Evolutionary conservation across 2,329 filamentous ascomycete species (phyloP).

Genomic region (Paecilomyces sp.): DNA sequence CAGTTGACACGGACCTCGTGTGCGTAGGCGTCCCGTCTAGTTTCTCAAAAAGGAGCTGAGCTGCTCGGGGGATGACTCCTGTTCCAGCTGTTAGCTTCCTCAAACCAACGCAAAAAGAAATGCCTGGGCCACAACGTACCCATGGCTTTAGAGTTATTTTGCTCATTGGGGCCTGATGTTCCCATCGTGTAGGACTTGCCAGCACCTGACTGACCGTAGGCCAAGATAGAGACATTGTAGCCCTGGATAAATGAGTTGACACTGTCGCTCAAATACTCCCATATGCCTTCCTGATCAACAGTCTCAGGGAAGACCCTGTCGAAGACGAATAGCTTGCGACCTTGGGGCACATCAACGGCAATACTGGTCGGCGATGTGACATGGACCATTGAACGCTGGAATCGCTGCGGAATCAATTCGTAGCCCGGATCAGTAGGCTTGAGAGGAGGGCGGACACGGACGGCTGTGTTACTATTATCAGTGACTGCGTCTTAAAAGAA

Average conservation of each 20-base stretch:
- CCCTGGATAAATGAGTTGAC: conserved; percentile 86
- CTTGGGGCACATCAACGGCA: conserved; percentile 83
- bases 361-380: conserved; percentile 79
- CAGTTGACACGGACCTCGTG: conserved; percentile 63
- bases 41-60: conserved; percentile 78
- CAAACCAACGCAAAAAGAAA: neutral
- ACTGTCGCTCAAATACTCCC: conserved; percentile 89
- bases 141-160: conserved; percentile 64
- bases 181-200: conserved; percentile 99
- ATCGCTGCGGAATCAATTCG: conserved; percentile 91
- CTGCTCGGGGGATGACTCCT: conserved; percentile 95
- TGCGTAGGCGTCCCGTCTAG: conserved; percentile 54
- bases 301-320: conserved; percentile 88
- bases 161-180: conserved; percentile 77
- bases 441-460: conserved; percentile 84
- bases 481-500: conserved; percentile 1
- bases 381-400: conserved; percentile 87
- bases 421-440: conserved; percentile 79
- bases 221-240: conserved; percentile 96
- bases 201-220: conserved; percentile 94
- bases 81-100: neutral
- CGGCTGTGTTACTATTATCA: conserved; percentile 50
- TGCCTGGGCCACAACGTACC: conserved; percentile 49
- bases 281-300: conserved; percentile 78
- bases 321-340: conserved; percentile 92